phyloP scores from a whole-genome alignment of 768 basidiomycete genomes.

The Russula sp. region DNA sequence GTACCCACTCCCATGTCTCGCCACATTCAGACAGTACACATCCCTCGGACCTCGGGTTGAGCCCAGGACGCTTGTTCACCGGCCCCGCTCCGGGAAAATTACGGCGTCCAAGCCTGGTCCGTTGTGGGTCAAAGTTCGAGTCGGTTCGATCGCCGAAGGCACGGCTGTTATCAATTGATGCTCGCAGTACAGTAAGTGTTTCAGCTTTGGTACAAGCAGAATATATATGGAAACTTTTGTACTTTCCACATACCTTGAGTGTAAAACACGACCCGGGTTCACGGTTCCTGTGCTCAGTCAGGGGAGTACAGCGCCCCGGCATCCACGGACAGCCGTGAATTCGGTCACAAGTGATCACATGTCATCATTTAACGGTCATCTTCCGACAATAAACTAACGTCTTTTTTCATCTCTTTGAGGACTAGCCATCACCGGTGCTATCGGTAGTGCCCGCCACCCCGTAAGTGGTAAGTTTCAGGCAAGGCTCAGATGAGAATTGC shows the following conservation, averaged over 20 bases:
- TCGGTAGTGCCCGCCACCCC: neutral
- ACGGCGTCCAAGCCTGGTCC: neutral
- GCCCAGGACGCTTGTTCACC: neutral
- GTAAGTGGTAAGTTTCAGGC: neutral
- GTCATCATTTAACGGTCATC: neutral
- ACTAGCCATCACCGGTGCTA: neutral
- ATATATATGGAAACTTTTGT: too few species aligned
- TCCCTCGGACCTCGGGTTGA: neutral
- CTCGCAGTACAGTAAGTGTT: neutral
- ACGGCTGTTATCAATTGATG: too few species aligned
- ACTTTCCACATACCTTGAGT: too few species aligned
- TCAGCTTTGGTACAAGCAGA: neutral
- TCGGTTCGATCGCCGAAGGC: too few species aligned
- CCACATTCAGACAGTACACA: neutral
- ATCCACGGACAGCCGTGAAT: slow-evolving; percentile 4
- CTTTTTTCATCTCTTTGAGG: neutral
- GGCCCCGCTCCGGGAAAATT: neutral
- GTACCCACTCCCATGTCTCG: neutral
- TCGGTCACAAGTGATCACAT: neutral
- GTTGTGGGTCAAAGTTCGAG: neutral
- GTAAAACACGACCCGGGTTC: slow-evolving; percentile 1
- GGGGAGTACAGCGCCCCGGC: neutral
- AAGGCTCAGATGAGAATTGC: neutral
- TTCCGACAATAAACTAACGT: neutral
- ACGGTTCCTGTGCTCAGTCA: neutral